Evolutionary conservation across 1,284 basidiomycete species (phyloP), one percentile per base, ranked within the genome.

Genomic region (Heterobasidion occidentale): DNA sequence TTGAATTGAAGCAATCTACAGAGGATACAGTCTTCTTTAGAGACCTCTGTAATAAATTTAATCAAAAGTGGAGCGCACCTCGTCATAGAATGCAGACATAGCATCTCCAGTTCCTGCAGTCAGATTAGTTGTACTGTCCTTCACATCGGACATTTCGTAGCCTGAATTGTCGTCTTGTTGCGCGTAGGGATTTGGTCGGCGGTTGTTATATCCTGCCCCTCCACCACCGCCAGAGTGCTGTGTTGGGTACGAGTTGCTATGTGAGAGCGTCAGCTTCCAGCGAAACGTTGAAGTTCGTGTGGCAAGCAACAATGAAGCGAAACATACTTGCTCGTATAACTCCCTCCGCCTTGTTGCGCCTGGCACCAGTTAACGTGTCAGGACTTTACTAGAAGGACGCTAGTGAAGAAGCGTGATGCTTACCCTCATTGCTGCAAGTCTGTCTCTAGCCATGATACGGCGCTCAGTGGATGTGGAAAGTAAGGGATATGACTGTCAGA

Each of bases 391-490:
- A 15, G n/a, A 4, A 9, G 9, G 38, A 19, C 8, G 15, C 42
- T 52, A 56, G 34, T 19, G 33, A 58, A 38, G 17, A 27, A n/a
- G 17, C 19, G 9, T 48, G 59, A 15, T 52, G 33, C 76, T 62
- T 61, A 90, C 90, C 74, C 88, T 84, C 81, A 90, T 81, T 60
- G 87, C 88, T 67, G 89, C 87, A 63, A 92, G 79, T 79, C 89
- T 84, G 74, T 91, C 88, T 78, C 85, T 81, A 60, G 86, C 84
- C 86, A 91, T 91, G 64, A 15, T 58, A 61, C 53, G 50, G 50
- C 15, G 15, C n/a, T 35, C 11, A 27, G 33, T 36, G 9, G 33
- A 66, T 62, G 66, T 64, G 56, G 60, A 60, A 59, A 59, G 62
- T 50, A 59, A 45, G 45, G 60, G 57, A 56, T 57, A 58, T 59